Conservation (phyloP, 306 rosid species). For the Morella rubra region DNA sequence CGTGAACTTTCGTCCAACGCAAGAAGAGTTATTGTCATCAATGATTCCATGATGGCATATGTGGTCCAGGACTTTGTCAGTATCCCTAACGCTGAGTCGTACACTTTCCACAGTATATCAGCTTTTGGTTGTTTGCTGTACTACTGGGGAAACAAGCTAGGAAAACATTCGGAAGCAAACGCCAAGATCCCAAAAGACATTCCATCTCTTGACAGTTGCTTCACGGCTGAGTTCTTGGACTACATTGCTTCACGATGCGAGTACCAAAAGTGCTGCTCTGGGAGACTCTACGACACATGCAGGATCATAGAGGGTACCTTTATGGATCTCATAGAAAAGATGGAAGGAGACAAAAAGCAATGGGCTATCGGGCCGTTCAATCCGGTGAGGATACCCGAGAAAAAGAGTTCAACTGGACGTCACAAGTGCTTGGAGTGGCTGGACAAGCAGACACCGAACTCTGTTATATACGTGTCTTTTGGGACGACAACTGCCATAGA, state of each 20-base stretch:
- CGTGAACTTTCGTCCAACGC: constrained; percentile 39
- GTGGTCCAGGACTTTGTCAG: constrained; percentile 43
- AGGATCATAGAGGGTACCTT: constrained; percentile 48
- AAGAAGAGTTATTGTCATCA: constrained; percentile 48
- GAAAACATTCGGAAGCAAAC: background rate
- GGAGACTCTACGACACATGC: constrained; percentile 51
- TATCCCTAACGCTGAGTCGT: constrained; percentile 49
- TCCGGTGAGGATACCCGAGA: constrained; percentile 30
- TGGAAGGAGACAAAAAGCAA: constrained; percentile 32
- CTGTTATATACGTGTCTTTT: constrained; percentile 69
- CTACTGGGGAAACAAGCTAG: constrained; percentile 37
- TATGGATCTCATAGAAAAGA: constrained; percentile 38
- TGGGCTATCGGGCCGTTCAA: constrained; percentile 76
- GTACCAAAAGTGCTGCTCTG: constrained; percentile 34
- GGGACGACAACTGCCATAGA: constrained; percentile 61
- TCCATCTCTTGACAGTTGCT: constrained; percentile 59
- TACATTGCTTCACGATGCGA: constrained; percentile 37
- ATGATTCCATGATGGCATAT: constrained; percentile 63
- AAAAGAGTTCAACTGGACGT: constrained; percentile 5
- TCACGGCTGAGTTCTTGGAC: constrained; percentile 39
- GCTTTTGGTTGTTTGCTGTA: constrained; percentile 50
- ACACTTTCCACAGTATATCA: constrained; percentile 60
- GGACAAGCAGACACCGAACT: constrained; percentile 32
- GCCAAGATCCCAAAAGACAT: constrained; percentile 26
- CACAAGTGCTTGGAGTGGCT: constrained; percentile 52